A percentile compares a stretch with the other conserved stretches of the same genome.
These are phyloP conservation scores for Exutisphaerella laricina DNA, from an alignment of 2,329 filamentous ascomycete genomes.

Conservation along the genomic window DNA sequence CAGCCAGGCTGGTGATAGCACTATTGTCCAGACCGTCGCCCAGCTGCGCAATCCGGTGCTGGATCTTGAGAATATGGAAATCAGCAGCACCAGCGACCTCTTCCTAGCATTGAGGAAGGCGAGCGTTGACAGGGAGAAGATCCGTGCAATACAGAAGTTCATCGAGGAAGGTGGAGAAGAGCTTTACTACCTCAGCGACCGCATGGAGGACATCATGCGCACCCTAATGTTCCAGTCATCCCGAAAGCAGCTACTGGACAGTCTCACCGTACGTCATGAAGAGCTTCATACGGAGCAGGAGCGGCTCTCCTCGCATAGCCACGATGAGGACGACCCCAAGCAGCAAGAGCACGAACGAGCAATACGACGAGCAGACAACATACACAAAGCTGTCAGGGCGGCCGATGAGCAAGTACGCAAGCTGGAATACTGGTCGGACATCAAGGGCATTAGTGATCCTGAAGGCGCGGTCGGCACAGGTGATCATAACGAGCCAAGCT, in stretches of 20 bases:
- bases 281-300: conserved; percentile 48
- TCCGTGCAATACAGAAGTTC: conserved; percentile 76
- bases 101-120: conserved; percentile 62
- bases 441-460: conserved; percentile 37
- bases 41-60: conserved; percentile 40
- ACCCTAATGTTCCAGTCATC: conserved; percentile 87
- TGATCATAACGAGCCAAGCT: conserved; percentile 17
- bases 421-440: conserved; percentile 82
- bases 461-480: conserved; percentile 7
- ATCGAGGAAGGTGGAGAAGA: conserved; percentile 71
- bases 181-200: conserved; percentile 63
- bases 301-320: conserved; percentile 38
- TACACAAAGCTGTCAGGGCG: conserved; percentile 68
- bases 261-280: conserved; percentile 59
- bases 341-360: conserved; percentile 36
- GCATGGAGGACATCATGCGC: conserved; percentile 80
- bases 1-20: conserved; percentile 20
- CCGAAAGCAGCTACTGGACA: conserved; percentile 66
- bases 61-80: conserved; percentile 48
- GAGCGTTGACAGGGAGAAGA: conserved; percentile 85
- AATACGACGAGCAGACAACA: conserved; percentile 54
- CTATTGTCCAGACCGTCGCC: conserved; percentile 11
- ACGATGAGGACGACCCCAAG: conserved; percentile 39
- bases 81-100: conserved; percentile 62
- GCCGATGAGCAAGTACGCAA: conserved; percentile 75